Evolutionary conservation across 2,329 filamentous ascomycete genomes (phyloP).

Genomic region (Cercospora berteroae): DNA sequence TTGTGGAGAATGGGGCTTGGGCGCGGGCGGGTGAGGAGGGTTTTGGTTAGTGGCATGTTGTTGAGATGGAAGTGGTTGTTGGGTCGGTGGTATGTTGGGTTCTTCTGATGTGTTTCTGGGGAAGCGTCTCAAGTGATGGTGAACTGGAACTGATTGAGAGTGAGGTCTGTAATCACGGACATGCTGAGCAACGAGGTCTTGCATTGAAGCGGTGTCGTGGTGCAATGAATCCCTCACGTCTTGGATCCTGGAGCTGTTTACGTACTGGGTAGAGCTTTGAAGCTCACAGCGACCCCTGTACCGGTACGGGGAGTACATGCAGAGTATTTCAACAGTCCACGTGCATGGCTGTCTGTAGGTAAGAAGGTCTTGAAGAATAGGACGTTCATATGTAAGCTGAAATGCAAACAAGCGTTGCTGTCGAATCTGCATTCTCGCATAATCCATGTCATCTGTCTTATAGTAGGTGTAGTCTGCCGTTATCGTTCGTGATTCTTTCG

Average conservation of each 20-base stretch:
- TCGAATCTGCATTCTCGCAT: neutral
- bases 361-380: neutral
- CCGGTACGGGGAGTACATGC: neutral
- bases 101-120: too few relatives aligned
- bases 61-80: neutral
- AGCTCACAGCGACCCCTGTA: neutral
- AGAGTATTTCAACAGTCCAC: neutral
- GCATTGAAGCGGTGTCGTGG: neutral
- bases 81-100: neutral
- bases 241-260: constrained; percentile 5
- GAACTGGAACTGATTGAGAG: too few relatives aligned
- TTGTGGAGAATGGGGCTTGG: neutral
- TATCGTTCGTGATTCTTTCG: constrained; percentile 42
- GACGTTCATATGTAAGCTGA: neutral
- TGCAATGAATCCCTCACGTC: neutral
- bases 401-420: neutral
- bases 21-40: neutral
- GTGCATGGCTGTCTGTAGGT: neutral
- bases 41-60: neutral
- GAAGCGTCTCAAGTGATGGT: too few relatives aligned
- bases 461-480: constrained; percentile 39
- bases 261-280: constrained; percentile 1
- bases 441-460: constrained; percentile 1
- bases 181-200: neutral
- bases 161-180: too few relatives aligned